Evolutionary conservation across 225 moss, liverwort and hornwort species (phyloP).

Genomic region (Marchantia paleacea): DNA sequence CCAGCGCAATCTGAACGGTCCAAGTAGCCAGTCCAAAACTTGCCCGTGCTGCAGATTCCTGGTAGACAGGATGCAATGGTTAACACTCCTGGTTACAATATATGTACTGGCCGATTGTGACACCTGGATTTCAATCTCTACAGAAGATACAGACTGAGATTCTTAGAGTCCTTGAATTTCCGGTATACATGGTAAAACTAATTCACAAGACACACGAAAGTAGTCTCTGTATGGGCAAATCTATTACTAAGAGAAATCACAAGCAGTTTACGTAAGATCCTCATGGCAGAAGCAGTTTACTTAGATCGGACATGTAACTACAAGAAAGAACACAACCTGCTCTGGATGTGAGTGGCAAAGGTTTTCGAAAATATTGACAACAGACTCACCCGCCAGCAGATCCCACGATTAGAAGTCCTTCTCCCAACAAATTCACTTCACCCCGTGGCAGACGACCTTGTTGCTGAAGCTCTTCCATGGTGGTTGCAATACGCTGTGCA

Average conservation of each 20-base stretch:
- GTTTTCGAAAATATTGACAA: neutral
- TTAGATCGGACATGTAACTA: neutral
- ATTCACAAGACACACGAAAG: neutral
- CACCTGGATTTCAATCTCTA: neutral
- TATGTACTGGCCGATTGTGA: neutral
- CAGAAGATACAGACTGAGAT: neutral
- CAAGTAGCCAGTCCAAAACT: slow-evolving; percentile 88
- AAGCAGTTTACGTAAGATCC: too few species aligned
- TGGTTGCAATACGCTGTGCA: slow-evolving; percentile 70
- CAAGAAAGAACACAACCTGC: neutral
- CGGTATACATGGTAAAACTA: neutral
- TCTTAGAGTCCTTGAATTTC: neutral
- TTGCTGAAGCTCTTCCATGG: slow-evolving; percentile 62
- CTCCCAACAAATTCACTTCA: slow-evolving; percentile 87
- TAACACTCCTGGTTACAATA: too few species aligned
- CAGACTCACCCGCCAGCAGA: slow-evolving; percentile 77
- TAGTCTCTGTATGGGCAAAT: neutral
- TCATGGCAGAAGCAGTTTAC: too few species aligned
- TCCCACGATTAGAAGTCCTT: slow-evolving; percentile 78
- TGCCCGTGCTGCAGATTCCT: slow-evolving; percentile 70
- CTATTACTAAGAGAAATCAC: too few species aligned
- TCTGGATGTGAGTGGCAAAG: neutral
- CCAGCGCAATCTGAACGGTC: slow-evolving; percentile 77
- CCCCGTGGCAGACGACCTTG: slow-evolving; percentile 73
- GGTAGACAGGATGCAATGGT: slow-evolving; percentile 7